Conservation (phyloP, 768 basidiomycete genomes). For the Serendipita sp. region DNA sequence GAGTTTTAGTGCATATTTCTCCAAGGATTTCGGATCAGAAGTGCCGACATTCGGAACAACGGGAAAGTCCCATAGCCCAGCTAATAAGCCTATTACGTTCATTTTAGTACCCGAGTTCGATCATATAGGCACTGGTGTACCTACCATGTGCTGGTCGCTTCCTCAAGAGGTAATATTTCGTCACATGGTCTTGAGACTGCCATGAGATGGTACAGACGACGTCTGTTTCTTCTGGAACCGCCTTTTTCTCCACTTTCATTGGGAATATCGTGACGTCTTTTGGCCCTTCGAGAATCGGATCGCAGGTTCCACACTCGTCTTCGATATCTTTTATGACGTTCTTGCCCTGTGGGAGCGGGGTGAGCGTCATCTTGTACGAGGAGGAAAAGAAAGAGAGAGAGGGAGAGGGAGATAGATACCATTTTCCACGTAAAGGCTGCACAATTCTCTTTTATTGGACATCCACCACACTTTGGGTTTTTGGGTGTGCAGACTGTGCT, state of each 20-base stretch:
- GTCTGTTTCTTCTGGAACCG: conserved; percentile 69
- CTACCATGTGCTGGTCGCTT: conserved; percentile 72
- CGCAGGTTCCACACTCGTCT: conserved; percentile 56
- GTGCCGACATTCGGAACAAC: conserved; percentile 38
- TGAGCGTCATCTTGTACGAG: not conserved
- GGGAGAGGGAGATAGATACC: conserved; percentile 4
- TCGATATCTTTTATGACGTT: conserved; percentile 42
- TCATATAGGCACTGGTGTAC: not conserved
- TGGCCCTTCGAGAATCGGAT: conserved; percentile 27
- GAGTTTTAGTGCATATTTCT: not conserved
- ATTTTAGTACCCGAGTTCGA: conserved; percentile 12
- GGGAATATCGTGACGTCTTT: conserved; percentile 59
- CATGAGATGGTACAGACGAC: conserved; percentile 79
- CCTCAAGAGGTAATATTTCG: conserved; percentile 57
- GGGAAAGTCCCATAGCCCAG: conserved; percentile 81
- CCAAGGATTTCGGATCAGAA: conserved; percentile 12
- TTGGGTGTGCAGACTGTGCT: conserved; percentile 83
- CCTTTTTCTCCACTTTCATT: conserved; percentile 72
- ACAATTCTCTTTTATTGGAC: conserved; percentile 59
- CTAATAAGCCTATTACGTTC: conserved; percentile 53
- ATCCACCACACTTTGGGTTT: conserved; percentile 55
- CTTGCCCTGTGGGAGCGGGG: not conserved
- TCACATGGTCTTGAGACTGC: conserved; percentile 23
- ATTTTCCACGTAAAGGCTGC: conserved; percentile 31
- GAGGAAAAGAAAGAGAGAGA: not conserved